Evolutionary conservation across 495 filamentous ascomycete species (phyloP).

Genomic region (Podospora fimiseda): DNA sequence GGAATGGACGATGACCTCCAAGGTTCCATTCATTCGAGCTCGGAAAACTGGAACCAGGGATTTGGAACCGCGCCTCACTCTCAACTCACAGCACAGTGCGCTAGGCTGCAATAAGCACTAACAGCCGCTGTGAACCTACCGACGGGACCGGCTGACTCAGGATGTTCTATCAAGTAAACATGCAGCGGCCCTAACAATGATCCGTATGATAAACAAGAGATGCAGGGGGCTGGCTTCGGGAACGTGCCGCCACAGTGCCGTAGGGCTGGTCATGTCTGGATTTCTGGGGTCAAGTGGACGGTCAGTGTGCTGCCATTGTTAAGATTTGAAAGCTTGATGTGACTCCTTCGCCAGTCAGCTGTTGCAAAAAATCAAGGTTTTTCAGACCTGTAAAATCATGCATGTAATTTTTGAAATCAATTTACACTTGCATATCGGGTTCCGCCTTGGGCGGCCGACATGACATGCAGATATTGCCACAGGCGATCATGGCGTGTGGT

Average conservation of each 20-base stretch:
- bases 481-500: no score
- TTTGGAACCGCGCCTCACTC: slow-evolving; percentile 2
- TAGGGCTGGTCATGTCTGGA: slow-evolving; percentile 16
- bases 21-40: neutral
- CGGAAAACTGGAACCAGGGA: slow-evolving; percentile 7
- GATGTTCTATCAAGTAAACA: neutral
- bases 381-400: neutral
- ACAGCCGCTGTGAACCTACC: neutral
- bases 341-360: slow-evolving; percentile 15
- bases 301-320: slow-evolving; percentile 5
- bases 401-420: neutral
- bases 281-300: slow-evolving; percentile 10
- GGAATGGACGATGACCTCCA: neutral
- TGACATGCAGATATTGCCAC: no score
- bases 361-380: neutral
- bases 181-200: slow-evolving; percentile 15
- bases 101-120: slow-evolving; percentile 1
- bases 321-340: slow-evolving; percentile 9
- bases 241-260: neutral
- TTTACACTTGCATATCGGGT: neutral
- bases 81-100: neutral
- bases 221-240: slow-evolving; percentile 11
- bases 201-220: slow-evolving; percentile 12
- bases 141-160: slow-evolving; percentile 10
- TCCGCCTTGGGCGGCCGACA: no score